phyloP scores from a whole-genome alignment of 176 grass and related monocot genomes.

The Ampelocalamus luodianensis region DNA sequence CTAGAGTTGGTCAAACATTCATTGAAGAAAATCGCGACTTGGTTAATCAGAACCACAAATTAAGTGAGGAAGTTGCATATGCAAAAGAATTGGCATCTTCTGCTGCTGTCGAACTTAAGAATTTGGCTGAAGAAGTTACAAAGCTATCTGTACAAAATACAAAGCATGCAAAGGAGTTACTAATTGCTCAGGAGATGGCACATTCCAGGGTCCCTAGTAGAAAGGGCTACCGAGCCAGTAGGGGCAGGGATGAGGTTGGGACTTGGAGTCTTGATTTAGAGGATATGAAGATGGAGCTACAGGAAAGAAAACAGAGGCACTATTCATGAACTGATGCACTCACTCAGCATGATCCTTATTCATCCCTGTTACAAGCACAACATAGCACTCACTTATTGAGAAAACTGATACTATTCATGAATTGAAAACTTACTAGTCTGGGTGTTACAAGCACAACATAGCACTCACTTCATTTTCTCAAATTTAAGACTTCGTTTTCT shows the following conservation, averaged over 20 bases:
- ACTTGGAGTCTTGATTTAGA: slow-evolving; percentile 80
- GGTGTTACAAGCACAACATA: too few species aligned
- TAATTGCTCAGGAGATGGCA: slow-evolving; percentile 69
- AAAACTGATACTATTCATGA: too few species aligned
- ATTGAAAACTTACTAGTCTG: too few species aligned
- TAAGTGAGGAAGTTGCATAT: slow-evolving; percentile 88
- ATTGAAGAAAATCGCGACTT: slow-evolving; percentile 72
- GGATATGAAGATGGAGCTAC: slow-evolving; percentile 82
- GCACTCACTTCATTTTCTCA: too few species aligned
- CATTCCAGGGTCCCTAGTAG: slow-evolving; percentile 64
- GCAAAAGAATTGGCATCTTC: slow-evolving; percentile 97
- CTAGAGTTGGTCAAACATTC: too few species aligned
- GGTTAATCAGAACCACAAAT: slow-evolving; percentile 68
- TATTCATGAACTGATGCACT: too few species aligned
- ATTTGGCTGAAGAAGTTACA: slow-evolving; percentile 96
- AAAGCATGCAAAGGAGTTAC: slow-evolving; percentile 83
- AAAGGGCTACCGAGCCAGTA: slow-evolving; percentile 59
- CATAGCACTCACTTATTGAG: too few species aligned
- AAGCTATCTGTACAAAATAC: slow-evolving; percentile 84
- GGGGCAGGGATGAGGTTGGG: slow-evolving; percentile 70
- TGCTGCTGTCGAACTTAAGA: slow-evolving; percentile 96
- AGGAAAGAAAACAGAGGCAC: slow-evolving; percentile 68
- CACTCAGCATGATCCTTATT: too few species aligned
- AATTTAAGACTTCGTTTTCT: too few species aligned
- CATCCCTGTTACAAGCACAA: too few species aligned